A percentile compares a stretch with the other conserved stretches of the same genome.
Evolutionary conservation across 306 rosid genomes (phyloP).

Genomic region (Vigna reflexopilosa): DNA sequence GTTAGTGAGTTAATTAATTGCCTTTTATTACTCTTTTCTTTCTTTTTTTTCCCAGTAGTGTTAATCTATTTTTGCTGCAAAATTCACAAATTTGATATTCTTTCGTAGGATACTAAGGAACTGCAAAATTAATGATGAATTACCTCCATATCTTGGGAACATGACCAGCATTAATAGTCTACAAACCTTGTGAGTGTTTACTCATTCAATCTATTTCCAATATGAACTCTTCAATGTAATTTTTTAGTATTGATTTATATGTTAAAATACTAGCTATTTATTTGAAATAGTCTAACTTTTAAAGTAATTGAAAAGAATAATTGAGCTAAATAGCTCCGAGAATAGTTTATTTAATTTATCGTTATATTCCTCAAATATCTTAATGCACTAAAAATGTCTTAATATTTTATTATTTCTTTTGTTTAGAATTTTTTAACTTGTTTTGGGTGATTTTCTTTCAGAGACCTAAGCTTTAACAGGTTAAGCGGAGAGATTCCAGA

Average conservation of each 20-base stretch:
- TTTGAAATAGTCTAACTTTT: too few relatives aligned
- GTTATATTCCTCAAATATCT: too few relatives aligned
- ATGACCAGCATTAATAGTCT: not conserved
- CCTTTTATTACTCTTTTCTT: too few relatives aligned
- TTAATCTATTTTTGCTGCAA: too few relatives aligned
- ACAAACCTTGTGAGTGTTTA: slow-evolving; percentile 48
- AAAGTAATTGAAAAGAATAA: too few relatives aligned
- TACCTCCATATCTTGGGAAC: slow-evolving; percentile 49
- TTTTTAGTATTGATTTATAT: not conserved
- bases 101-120: slow-evolving; percentile 61
- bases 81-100: not conserved
- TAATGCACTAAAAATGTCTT: too few relatives aligned
- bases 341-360: too few relatives aligned
- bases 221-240: not conserved
- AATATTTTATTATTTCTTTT: too few relatives aligned
- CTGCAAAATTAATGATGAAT: slow-evolving; percentile 57
- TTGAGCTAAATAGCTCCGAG: too few relatives aligned
- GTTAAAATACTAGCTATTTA: not conserved
- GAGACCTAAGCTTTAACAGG: slow-evolving; percentile 76
- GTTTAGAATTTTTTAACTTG: not conserved
- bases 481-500: slow-evolving; percentile 52
- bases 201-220: not conserved
- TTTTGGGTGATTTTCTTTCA: slow-evolving; percentile 41
- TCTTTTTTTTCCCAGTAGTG: too few relatives aligned
- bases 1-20: slow-evolving; percentile 62